A percentile compares a stretch with the other conserved stretches of the same genome.
phyloP scores from a whole-genome alignment of 1,284 basidiomycete genomes.

The Trichosporon coremiiforme region DNA sequence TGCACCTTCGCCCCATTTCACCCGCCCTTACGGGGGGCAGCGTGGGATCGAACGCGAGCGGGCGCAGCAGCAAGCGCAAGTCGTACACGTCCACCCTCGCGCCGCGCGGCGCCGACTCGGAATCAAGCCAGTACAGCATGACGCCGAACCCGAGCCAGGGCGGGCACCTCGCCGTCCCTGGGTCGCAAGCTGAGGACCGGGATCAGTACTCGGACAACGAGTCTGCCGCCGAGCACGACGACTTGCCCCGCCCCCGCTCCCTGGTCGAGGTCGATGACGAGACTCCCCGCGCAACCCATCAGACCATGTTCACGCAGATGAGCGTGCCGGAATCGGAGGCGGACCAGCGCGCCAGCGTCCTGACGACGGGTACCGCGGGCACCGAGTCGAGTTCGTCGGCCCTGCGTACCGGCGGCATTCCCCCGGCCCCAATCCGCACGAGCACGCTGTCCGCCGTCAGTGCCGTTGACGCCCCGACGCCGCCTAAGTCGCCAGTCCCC shows the following conservation, averaged over 20 bases:
- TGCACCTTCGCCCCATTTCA: not conserved
- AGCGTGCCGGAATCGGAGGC: not conserved
- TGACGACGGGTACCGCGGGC: not conserved
- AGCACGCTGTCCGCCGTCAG: not conserved
- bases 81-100: constrained; percentile 46
- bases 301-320: constrained; percentile 7
- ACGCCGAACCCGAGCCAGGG: not conserved
- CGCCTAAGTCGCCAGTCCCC: not conserved
- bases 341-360: not conserved
- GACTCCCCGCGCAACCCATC: not conserved
- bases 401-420: not conserved
- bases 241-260: not conserved
- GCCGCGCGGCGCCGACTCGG: constrained; percentile 27
- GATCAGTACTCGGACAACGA: constrained; percentile 25
- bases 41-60: not conserved
- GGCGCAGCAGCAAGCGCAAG: constrained; percentile 27
- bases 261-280: not conserved
- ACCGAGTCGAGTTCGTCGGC: not conserved
- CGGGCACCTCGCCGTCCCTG: not conserved
- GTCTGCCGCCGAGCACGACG: not conserved
- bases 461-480: not conserved
- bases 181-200: not conserved
- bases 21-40: constrained; percentile 10
- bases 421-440: not conserved
- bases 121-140: constrained; percentile 12